Conservation (phyloP, 129 eudicot genomes). For the Escallonia rubra region DNA sequence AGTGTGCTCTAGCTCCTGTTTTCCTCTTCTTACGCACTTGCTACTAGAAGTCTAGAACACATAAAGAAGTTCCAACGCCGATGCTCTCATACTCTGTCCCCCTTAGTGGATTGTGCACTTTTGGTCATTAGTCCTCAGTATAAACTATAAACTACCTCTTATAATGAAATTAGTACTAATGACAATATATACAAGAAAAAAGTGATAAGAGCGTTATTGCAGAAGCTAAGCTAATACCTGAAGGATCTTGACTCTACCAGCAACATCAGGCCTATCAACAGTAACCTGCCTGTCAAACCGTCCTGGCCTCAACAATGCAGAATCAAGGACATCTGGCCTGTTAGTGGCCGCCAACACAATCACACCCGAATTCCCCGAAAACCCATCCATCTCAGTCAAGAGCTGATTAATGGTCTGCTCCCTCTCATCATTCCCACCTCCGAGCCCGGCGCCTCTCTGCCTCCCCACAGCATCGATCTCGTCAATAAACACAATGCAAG, state of each 20-base stretch:
- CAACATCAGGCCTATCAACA: slow-evolving; percentile 88
- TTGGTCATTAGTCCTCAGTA: background rate
- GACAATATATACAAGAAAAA: background rate
- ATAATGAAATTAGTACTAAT: background rate
- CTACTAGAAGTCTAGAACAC: too few relatives aligned
- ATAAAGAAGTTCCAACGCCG: background rate
- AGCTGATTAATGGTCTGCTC: slow-evolving; percentile 93
- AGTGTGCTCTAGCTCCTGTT: too few relatives aligned
- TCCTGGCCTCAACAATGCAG: slow-evolving; percentile 94
- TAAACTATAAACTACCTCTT: background rate
- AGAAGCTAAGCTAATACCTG: slow-evolving; percentile 47
- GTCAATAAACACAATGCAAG: slow-evolving; percentile 89
- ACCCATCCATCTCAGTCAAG: slow-evolving; percentile 96
- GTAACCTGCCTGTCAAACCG: slow-evolving; percentile 88
- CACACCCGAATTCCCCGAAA: slow-evolving; percentile 78
- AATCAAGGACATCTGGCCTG: slow-evolving; percentile 93
- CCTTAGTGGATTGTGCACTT: background rate
- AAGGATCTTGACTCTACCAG: slow-evolving; percentile 86
- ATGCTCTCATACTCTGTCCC: background rate
- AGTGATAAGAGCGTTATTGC: background rate
- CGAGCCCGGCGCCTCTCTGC: slow-evolving; percentile 85
- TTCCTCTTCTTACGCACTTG: too few relatives aligned
- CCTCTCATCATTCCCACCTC: slow-evolving; percentile 93
- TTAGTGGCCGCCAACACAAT: slow-evolving; percentile 91
- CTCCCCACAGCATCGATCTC: slow-evolving; percentile 95